Base-by-base conservation (phyloP, 192 early-diverging fungal genomes). In the Backusella parvicylindrica region DNA sequence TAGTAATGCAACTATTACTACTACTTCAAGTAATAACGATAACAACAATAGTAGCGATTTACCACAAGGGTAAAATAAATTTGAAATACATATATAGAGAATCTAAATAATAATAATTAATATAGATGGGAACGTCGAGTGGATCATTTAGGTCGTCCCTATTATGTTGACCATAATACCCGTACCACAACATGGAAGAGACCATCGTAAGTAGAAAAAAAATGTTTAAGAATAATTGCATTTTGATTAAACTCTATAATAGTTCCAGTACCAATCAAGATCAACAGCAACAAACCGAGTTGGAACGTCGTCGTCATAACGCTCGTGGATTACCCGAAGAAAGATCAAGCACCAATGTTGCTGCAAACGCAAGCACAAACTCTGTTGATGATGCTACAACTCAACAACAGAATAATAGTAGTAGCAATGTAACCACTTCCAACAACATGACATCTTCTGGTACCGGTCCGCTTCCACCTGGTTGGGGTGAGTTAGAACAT, bases 121-220 rank as follows among this genome's bases (percentile, higher is more conserved):
- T 40, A 49, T 73, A 93, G 96, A 60, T 99, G 97, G 97, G 97
- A 99, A 90, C 88, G 95, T 65, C 90, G 97, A 69, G 87, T 92
- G 28, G 97, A 99, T 87, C 92, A 96, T 74, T 79, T 96, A 64
- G 94, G 95, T 11, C 88, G 97, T 11, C 92, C 92, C 1, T 99
- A 99, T 86, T 99, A 96, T 84, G 96, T 99, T 16, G 96, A 99
- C 85, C 97, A 99, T 81, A 97, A 94, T 82, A 91, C 89, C 9
- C 91, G 96, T 31, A 92, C 91, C 28, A 99, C 97, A 11, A 98
- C 97, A 23, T 99, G 97, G 97, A 89, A 89, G 66, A 83, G 83
- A 72, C 87, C 87, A 35, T 83, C 77, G 72, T 60, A 60, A 60
- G 53, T 26, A 1, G 21, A 6, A 53, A 23, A n/a, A 21, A 9